Evolutionary conservation across 306 rosid species (phyloP), one percentile per base, ranked within the genome.

Genomic region (Gleditsia sinensis): DNA sequence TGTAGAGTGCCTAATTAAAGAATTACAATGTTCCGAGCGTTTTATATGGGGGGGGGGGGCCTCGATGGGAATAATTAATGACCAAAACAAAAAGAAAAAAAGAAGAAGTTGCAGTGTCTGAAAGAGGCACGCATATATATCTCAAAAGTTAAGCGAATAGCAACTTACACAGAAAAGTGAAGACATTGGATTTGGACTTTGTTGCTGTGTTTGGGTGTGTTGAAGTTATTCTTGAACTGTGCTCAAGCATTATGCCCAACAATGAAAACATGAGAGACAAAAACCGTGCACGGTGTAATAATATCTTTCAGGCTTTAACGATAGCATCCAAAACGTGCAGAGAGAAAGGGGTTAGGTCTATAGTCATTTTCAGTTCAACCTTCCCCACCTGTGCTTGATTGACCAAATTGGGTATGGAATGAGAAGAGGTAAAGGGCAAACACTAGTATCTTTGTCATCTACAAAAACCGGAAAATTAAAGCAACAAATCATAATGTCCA

Each of bases 151-250:
- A 45, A 73, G 75, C 34, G 25, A 30, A 42, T 9, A 30, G 30
- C 40, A 43, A 60, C 7, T 77, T 67, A 20, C 57, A 7, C 61
- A 6, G 45, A 74, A 39, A 24, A 25, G 60, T 21, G 12, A 42
- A 69, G 70, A 69, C 75, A 78, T n/a, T 21, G 67, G 9, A 3
- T 36, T 62, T 3, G 14, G 49, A n/a, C 39, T 32, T 11, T 28
- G 78, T 74, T 74, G 50, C 62, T 6, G 53, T 64, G 19, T 74
- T 78, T 78, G 56, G 14, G 55, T 59, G 86, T 46, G 2, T n/a
- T 37, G 51, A 57, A 28, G 69, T 60, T 72, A n/a, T 68, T 77
- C 68, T 32, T 49, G 57, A 53, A n/a, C 50, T 67, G 16, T 24
- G 78, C 56, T 0, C 37, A 23, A 9, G 58, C 58, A 74, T 25